Evolutionary conservation across 2,329 filamentous ascomycete genomes (phyloP), one percentile per base, ranked within the genome.

Genomic region (Cladosporium velox): DNA sequence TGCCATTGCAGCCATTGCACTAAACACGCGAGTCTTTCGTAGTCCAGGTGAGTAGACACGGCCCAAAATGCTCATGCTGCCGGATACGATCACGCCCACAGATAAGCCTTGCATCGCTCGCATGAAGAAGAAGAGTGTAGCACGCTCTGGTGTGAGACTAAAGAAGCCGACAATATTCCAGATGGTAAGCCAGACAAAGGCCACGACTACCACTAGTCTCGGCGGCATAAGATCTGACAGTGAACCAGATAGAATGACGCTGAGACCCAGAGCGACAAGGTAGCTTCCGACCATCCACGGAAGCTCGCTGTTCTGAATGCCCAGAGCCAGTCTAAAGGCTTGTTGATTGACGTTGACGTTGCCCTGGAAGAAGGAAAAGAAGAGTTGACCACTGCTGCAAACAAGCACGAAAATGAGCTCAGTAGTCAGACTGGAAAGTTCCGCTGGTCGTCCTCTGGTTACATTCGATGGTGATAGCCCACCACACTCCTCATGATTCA

Each of bases 271-370:
- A 1, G 80, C 79, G 1, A 78, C 74, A 35, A 80, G 74, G 66
- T 79, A 80, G 1, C 79, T 75, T 8, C 80, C 80, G 1, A 79
- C 71, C 1, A 82, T 73, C 80, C 80, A 82, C 1, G 80, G 79
- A 1, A 80, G 71, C 64, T 81, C 72, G 4, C 77, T 76, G 55
- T 76, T 77, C 11, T 74, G 72, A n/a, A 82, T 76, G 0, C 75
- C 79, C 2, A 82, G 70, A 1, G 78, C 78, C 14, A 69, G 51
- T 41, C 77, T 74, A 62, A 82, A 71, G 24, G 75, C 71, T 32
- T 76, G 68, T 69, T 82, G 80, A 18, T 77, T 76, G 0, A 79
- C 77, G 21, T 76, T 77, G 67, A 81, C 76, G 65, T 82, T 77
- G 0, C 80, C 80, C 21, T 80, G 71, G 4, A 79, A 73, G 65